Percentiles rank a stretch among this genome's conserved stretches.
Evolutionary conservation across 2,329 filamentous ascomycete species (phyloP).

Genomic region (Aspergillus pseudoviridinutans): DNA sequence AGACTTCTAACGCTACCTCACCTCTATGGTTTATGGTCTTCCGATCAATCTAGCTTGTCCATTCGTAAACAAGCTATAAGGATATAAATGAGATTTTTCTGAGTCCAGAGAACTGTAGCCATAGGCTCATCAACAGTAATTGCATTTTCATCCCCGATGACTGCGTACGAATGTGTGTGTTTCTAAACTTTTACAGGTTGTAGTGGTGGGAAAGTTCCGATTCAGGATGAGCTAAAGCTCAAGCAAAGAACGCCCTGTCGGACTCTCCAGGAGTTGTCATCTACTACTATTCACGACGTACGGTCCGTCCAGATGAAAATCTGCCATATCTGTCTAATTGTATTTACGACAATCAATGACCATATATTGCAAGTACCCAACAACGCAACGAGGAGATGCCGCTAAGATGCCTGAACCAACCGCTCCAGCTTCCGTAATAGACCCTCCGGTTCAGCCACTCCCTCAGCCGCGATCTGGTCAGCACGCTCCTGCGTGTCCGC

Average conservation of each 20-base stretch:
- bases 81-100: no score
- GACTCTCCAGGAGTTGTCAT: not conserved
- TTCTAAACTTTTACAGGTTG: not conserved
- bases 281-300: no score
- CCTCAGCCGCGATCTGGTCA: slow-evolving; percentile 24
- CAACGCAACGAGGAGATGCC: no score
- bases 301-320: no score
- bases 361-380: not conserved
- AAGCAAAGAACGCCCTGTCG: not conserved
- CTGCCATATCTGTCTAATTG: not conserved
- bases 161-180: no score
- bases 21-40: not conserved
- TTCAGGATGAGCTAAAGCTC: not conserved
- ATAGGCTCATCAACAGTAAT: no score
- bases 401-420: slow-evolving; percentile 2
- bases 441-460: slow-evolving; percentile 25
- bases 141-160: no score
- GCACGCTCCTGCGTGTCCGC: slow-evolving; percentile 28
- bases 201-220: not conserved
- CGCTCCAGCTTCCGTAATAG: slow-evolving; percentile 23
- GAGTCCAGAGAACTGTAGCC: no score
- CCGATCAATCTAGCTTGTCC: no score
- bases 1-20: no score
- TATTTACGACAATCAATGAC: not conserved
- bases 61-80: no score